A percentile compares a stretch with the other conserved stretches of the same genome.
Conservation (phyloP, 805 yeast species). For the Metschnikowia reukaufii region DNA sequence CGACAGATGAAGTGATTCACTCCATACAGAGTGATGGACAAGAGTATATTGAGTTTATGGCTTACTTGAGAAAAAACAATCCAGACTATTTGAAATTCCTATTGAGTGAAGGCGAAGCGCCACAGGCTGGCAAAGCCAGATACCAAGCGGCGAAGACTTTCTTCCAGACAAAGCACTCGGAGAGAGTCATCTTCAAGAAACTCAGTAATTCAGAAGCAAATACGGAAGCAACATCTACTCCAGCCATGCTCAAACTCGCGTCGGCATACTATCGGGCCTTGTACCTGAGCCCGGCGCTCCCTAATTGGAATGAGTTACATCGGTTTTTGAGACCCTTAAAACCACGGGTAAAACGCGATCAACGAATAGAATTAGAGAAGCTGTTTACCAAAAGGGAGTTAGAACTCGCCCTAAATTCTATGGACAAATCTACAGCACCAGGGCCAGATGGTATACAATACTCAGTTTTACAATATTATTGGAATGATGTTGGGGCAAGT, state of each 20-base stretch:
- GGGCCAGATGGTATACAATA: slow-evolving; percentile 3
- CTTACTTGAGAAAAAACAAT: background rate
- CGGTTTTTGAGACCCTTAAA: background rate
- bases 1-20: background rate
- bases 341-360: background rate
- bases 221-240: background rate
- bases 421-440: background rate
- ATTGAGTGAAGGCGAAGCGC: too few relatives aligned
- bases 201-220: background rate
- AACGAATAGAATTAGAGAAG: background rate
- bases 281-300: background rate
- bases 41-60: background rate
- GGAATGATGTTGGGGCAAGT: slow-evolving; percentile 1
- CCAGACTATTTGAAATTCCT: too few relatives aligned
- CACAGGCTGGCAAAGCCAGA: background rate
- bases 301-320: background rate
- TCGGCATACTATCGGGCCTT: background rate
- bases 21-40: background rate
- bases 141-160: background rate
- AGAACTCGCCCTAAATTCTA: background rate
- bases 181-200: background rate
- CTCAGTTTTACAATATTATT: background rate
- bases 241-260: background rate
- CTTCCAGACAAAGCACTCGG: background rate
- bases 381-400: background rate